Base-by-base conservation (phyloP, 805 yeast genomes). In the Sungouiozyma ichnusensis region DNA sequence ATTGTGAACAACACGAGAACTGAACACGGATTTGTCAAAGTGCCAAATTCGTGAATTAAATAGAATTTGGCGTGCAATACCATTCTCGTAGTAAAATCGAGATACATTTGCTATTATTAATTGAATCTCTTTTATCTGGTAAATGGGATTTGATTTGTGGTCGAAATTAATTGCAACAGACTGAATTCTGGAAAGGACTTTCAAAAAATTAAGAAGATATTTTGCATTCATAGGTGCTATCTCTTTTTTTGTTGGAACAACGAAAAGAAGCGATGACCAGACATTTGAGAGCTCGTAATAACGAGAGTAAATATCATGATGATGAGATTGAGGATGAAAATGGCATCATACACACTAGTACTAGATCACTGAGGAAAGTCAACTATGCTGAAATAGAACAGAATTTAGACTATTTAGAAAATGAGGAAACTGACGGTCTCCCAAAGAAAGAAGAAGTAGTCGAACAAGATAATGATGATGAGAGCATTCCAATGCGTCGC, bases 381-480 rank as follows among this genome's bases (percentile, higher is more conserved):
- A 58, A 64, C 42, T 66, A 65, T 39, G 63, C 68, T 1, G 65
- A 58, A 36, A 50, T 62, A 2, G 69, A 64, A 38, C 49, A 59
- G 19, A 53, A 48, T n/a, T 48, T 55, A 16, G 65, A 60, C 40
- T 54, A 51, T 35, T 39, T 58, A n/a, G 57, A 51, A 9, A 56
- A 52, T 33, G 59, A 48, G 29, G 44, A 44, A 3, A 43, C 36
- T n/a, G 33, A 48, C 19, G 24, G 48, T 13, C 15, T 5, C 4
- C 17, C 35, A 11, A 8, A 16, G n/a, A 36, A 37, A 7, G 20
- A 43, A 16, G 46, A 40, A 29, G 36, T 35, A 3, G 37, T 33
- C 11, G 46, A 18, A 36, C 34, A 37, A 27, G 46, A 44, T n/a
- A 56, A 49, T n/a, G 54, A 47, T 4, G 52, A 39, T n/a, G 57